A percentile compares a stretch with the other conserved stretches of the same genome.
These are phyloP conservation scores for Sequoia sempervirens DNA, from an alignment of 75 land plant genomes.

Conservation along the genomic window DNA sequence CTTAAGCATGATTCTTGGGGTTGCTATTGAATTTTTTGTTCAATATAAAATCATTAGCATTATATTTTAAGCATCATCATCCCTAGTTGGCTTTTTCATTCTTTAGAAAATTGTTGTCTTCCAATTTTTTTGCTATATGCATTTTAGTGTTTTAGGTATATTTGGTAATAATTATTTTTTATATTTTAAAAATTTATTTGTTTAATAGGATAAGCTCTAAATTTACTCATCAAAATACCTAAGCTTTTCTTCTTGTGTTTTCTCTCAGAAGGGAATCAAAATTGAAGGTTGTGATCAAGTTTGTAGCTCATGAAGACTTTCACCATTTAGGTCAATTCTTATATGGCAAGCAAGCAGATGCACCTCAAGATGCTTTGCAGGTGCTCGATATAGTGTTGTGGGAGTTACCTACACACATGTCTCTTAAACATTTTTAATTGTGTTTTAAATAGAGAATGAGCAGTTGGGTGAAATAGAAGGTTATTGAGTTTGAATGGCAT, in stretches of 20 bases:
- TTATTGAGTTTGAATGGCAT: background rate
- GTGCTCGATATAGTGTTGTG: constrained; percentile 93
- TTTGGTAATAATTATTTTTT: background rate
- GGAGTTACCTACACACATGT: constrained; percentile 87
- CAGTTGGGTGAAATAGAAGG: background rate
- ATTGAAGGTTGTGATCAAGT: constrained; percentile 85
- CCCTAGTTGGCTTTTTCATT: background rate
- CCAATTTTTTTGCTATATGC: background rate
- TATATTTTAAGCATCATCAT: too few species aligned
- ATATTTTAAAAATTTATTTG: background rate
- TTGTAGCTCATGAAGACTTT: constrained; percentile 87
- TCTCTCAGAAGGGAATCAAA: constrained; percentile 62
- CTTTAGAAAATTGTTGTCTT: background rate
- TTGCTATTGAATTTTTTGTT: too few species aligned
- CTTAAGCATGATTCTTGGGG: too few species aligned
- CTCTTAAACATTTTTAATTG: background rate
- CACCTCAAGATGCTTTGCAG: constrained; percentile 95
- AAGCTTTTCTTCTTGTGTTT: background rate
- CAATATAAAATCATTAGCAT: too few species aligned
- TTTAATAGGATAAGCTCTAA: background rate
- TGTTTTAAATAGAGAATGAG: background rate
- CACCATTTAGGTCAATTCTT: constrained; percentile 87
- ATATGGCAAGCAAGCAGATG: constrained; percentile 87
- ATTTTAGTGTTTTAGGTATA: background rate
- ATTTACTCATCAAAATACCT: background rate